phyloP scores from a whole-genome alignment of 169 alveolate species.

The Plasmodium inui region DNA sequence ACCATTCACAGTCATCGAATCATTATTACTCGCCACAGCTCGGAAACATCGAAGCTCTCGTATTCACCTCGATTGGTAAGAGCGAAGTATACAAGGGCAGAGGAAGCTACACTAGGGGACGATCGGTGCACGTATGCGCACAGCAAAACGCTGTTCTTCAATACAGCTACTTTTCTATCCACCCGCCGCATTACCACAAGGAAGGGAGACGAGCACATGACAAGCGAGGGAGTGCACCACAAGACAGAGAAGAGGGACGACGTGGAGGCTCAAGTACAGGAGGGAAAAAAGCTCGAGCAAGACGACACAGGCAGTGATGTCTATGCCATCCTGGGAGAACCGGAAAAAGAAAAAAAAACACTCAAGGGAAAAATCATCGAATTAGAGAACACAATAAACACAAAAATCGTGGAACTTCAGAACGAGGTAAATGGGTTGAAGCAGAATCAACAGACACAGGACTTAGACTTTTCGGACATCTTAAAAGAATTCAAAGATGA shows the following conservation, averaged over 20 bases:
- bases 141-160: background rate
- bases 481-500: conserved; percentile 47
- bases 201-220: background rate
- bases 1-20: background rate
- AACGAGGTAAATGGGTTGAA: conserved; percentile 7
- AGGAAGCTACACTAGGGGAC: background rate
- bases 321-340: background rate
- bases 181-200: background rate
- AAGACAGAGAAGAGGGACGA: background rate
- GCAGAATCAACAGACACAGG: conserved; percentile 12
- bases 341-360: conserved; percentile 21
- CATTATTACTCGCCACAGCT: too few species aligned
- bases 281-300: background rate
- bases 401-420: conserved; percentile 6
- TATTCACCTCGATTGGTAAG: background rate
- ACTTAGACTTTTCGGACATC: conserved; percentile 6
- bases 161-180: background rate
- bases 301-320: background rate
- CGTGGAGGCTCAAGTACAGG: background rate
- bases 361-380: conserved; percentile 19
- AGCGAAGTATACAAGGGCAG: background rate
- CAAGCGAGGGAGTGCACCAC: background rate
- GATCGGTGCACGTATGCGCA: background rate
- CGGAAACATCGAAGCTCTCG: background rate
- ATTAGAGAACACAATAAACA: conserved; percentile 12